phyloP scores from a whole-genome alignment of 768 basidiomycete species.

The Suillus brevipes region DNA sequence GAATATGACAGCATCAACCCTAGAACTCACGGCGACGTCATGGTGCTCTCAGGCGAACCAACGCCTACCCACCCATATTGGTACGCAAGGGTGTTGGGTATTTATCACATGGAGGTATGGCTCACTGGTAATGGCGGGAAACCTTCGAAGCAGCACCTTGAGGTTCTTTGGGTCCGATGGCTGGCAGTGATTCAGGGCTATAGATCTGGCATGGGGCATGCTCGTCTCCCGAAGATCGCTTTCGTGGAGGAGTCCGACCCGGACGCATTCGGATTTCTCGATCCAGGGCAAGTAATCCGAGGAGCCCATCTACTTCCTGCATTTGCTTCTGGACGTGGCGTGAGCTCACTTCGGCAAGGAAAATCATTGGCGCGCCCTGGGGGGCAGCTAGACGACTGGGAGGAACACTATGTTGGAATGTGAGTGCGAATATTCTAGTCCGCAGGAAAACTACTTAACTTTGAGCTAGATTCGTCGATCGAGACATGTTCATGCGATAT shows the following conservation, averaged over 20 bases:
- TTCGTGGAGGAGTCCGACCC: conserved; percentile 34
- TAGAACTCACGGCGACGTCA: conserved; percentile 33
- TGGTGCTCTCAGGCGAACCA: conserved; percentile 31
- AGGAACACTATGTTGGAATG: conserved; percentile 34
- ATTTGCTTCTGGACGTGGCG: conserved; percentile 27
- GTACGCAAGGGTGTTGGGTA: conserved; percentile 38
- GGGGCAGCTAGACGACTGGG: conserved; percentile 27
- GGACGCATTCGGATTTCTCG: conserved; percentile 45
- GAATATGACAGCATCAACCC: conserved; percentile 31
- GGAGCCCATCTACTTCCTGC: conserved; percentile 45
- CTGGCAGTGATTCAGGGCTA: conserved; percentile 27
- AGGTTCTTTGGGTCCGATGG: conserved; percentile 46
- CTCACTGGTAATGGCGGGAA: not conserved
- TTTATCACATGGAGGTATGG: conserved; percentile 26
- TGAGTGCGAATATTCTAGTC: conserved; percentile 14
- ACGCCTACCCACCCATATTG: conserved; percentile 33
- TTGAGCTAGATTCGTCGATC: no score
- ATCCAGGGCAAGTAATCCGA: conserved; percentile 42
- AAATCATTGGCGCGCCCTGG: not conserved
- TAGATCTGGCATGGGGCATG: conserved; percentile 26
- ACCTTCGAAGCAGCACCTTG: conserved; percentile 4
- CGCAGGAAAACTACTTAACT: no score
- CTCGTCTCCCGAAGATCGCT: conserved; percentile 37
- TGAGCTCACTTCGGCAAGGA: conserved; percentile 9
- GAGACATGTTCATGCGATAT: no score